Percentiles rank a stretch among this genome's conserved stretches.
These are phyloP conservation scores for Penstemon davidsonii DNA, from an alignment of 257 asterid species.

Conservation along the genomic window DNA sequence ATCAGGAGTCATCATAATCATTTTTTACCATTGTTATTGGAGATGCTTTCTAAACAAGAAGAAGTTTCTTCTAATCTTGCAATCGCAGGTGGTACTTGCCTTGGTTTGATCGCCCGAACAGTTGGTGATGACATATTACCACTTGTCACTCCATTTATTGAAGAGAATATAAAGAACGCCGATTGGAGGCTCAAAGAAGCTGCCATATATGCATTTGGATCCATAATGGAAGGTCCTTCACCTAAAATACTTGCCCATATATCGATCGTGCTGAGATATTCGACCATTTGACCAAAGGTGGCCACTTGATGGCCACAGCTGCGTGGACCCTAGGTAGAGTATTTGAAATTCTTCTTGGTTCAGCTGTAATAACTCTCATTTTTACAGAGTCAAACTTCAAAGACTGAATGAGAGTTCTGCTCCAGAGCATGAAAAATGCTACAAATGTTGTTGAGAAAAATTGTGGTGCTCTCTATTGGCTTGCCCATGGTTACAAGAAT, in stretches of 20 bases:
- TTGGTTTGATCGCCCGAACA: slow-evolving; percentile 78
- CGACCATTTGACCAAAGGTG: slow-evolving; percentile 68
- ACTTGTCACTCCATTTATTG: slow-evolving; percentile 71
- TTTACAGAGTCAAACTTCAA: slow-evolving; percentile 69
- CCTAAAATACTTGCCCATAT: slow-evolving; percentile 60
- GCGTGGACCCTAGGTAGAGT: slow-evolving; percentile 85
- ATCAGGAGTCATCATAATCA: slow-evolving; percentile 73
- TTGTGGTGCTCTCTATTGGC: slow-evolving; percentile 83
- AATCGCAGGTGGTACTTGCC: slow-evolving; percentile 90
- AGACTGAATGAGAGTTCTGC: slow-evolving; percentile 68
- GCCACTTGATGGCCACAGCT: slow-evolving; percentile 78
- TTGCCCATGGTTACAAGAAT: slow-evolving; percentile 74
- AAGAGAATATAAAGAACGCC: slow-evolving; percentile 55
- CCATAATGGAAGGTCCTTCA: slow-evolving; percentile 81
- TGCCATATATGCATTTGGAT: slow-evolving; percentile 79
- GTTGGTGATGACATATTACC: slow-evolving; percentile 82
- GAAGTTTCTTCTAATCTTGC: slow-evolving; percentile 87
- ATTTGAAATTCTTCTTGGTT: slow-evolving; percentile 74
- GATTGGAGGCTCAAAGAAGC: slow-evolving; percentile 82
- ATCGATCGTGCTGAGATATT: slow-evolving; percentile 61
- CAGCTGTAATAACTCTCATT: slow-evolving; percentile 60
- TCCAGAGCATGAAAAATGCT: slow-evolving; percentile 80
- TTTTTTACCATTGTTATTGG: slow-evolving; percentile 65
- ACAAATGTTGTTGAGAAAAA: slow-evolving; percentile 88
- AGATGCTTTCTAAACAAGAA: slow-evolving; percentile 77